Evolutionary conservation across 2,329 filamentous ascomycete species (phyloP).

Genomic region (Aspergillus felis): DNA sequence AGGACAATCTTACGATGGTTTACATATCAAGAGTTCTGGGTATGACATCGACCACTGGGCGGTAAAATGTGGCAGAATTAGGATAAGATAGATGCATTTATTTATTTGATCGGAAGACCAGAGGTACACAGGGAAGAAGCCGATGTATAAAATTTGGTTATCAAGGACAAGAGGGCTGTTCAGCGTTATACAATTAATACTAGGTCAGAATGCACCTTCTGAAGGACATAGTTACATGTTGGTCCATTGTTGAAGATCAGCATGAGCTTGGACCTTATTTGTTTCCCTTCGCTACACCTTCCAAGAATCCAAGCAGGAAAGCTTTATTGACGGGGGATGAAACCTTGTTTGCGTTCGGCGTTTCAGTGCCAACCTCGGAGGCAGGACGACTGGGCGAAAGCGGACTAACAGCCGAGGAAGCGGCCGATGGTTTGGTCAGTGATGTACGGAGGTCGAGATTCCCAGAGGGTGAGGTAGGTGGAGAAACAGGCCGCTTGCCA

Average conservation of each 20-base stretch:
- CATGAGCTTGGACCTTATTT: constrained; percentile 19
- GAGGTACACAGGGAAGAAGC: not conserved
- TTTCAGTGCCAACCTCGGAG: constrained; percentile 40
- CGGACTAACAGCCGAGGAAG: constrained; percentile 27
- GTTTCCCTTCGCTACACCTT: constrained; percentile 49
- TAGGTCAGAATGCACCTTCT: not conserved
- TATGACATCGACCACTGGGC: constrained; percentile 24
- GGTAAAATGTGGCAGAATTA: constrained; percentile 21
- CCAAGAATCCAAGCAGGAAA: constrained; percentile 72
- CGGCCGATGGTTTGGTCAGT: constrained; percentile 14
- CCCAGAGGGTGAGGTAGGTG: constrained; percentile 17
- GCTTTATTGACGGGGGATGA: constrained; percentile 66
- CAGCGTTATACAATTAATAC: not conserved
- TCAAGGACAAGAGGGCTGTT: not conserved
- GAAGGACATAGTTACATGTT: not conserved
- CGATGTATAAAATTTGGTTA: not conserved
- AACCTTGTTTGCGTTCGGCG: constrained; percentile 44
- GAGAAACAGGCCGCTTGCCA: constrained; percentile 42
- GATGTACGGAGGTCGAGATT: constrained; percentile 20
- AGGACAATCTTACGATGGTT: constrained; percentile 9
- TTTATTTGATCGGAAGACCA: too few relatives aligned
- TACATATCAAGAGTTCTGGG: constrained; percentile 19
- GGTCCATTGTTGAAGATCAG: not conserved
- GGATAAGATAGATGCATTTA: not conserved
- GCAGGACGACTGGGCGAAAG: constrained; percentile 25